Evolutionary conservation across 108 stramenopile species (phyloP), one percentile per base, ranked within the genome.

Genomic region (Ochromonas danica): DNA sequence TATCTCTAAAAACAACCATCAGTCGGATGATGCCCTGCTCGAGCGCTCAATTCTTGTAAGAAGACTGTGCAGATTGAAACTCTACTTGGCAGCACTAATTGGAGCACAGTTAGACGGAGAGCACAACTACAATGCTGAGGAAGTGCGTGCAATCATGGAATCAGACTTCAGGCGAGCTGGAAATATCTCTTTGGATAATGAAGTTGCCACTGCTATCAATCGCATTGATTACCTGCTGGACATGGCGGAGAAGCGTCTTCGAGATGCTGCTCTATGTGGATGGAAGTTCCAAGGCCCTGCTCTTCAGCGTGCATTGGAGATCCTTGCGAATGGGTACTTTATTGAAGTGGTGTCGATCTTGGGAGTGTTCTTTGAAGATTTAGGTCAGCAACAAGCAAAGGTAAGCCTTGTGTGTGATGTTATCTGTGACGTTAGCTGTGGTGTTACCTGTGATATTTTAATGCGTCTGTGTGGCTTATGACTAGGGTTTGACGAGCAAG

Each of bases 301-400:
- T 3, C 31, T 75, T 6, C 45, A 75, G 51, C 17, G 51, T 3
- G 10, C 14, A 35, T 27, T 36, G 31, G 72, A 60, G 43, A 27
- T 75, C 31, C 28, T 33, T 10, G 51, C 31, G n/a, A 75, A 75
- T 41, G 25, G 72, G 10, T 75, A 75, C 40, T 36, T 30, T 27
- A 75, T 36, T 6, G 45, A 57, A 31, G 38, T 75, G 14, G 35
- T 42, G 3, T 3, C 6, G 10, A 14, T 60, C 3, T 14, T 75
- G 43, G 72, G 40, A 3, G 31, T 10, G 10, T 75, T 75, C 51
- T 75, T 75, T 36, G 72, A 75, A 14, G 43, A 75, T 41, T 6
- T 6, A 28, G 51, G 31, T 3, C 40, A 14, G 17, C 3, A 6
- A 36, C 3, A 6, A 6, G 38, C 38, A 6, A 57, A 75, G 45